Percentiles rank a stretch among this genome's conserved stretches.
Conservation (phyloP, 2,329 filamentous ascomycete species). For the Venturia aucupariae region DNA sequence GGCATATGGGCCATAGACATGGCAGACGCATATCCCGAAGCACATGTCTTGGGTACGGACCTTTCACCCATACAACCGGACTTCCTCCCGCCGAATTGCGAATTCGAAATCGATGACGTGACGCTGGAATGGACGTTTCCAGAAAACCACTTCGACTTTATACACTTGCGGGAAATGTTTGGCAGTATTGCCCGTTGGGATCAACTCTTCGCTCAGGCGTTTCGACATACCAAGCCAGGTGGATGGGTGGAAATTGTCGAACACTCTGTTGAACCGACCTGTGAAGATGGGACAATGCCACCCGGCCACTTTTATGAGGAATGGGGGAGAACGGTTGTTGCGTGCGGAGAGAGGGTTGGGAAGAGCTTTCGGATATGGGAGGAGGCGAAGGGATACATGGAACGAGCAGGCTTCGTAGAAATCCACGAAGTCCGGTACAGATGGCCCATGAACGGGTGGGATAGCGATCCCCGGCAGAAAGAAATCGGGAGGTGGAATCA, state of each 20-base stretch:
- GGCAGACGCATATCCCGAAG: constrained; percentile 24
- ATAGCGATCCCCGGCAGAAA: constrained; percentile 24
- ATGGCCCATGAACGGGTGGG: constrained; percentile 30
- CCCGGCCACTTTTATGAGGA: constrained; percentile 25
- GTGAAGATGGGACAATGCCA: constrained; percentile 32
- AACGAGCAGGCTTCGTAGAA: constrained; percentile 26
- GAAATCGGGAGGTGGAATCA: constrained; percentile 28
- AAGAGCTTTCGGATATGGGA: constrained; percentile 29
- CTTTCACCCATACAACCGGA: constrained; percentile 41
- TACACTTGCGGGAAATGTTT: constrained; percentile 38
- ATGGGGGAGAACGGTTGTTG: constrained; percentile 27
- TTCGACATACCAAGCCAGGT: constrained; percentile 29
- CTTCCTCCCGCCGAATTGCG: constrained; percentile 38
- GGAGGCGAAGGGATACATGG: constrained; percentile 26
- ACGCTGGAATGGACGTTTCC: constrained; percentile 33
- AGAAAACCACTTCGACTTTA: constrained; percentile 32
- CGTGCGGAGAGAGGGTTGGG: constrained; percentile 29
- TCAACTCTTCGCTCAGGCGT: constrained; percentile 30
- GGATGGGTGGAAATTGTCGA: constrained; percentile 37
- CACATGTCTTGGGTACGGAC: constrained; percentile 38
- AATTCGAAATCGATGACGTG: constrained; percentile 40
- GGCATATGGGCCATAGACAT: constrained; percentile 28
- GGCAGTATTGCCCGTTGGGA: constrained; percentile 39
- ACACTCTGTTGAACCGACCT: constrained; percentile 30
- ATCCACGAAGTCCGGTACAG: constrained; percentile 25